Conservation (phyloP, 2,329 filamentous ascomycete genomes). For the Epicoccum sorghinum region DNA sequence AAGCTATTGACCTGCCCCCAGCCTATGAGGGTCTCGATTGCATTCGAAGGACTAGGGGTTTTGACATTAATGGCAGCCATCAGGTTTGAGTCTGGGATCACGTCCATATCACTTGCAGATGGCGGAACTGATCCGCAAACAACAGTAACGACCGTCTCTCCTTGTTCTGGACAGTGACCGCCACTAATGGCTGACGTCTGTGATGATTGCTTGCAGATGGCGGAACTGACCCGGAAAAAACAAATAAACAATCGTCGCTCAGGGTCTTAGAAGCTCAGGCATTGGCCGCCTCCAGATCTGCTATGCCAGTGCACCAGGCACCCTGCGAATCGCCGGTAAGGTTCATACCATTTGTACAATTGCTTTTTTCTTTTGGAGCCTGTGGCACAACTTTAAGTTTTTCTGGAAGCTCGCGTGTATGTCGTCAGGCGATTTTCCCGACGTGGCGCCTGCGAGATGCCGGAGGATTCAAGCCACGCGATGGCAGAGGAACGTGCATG, state of each 20-base stretch:
- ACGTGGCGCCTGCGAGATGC: conserved; percentile 7
- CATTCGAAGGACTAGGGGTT: no score
- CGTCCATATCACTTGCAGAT: no score
- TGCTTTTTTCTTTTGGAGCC: background rate
- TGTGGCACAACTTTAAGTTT: background rate
- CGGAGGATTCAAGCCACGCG: conserved; percentile 9
- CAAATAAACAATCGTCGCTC: background rate
- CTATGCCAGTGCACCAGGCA: background rate
- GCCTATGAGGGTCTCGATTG: no score
- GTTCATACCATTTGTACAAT: background rate
- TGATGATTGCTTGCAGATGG: conserved; percentile 1
- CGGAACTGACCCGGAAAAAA: background rate
- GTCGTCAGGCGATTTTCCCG: conserved; percentile 10
- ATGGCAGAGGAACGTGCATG: background rate
- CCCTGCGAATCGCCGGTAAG: background rate
- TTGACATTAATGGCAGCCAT: no score
- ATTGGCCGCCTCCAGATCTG: background rate
- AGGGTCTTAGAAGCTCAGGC: conserved; percentile 3
- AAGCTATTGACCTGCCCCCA: no score
- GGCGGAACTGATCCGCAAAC: no score
- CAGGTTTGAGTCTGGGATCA: no score
- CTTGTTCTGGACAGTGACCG: no score
- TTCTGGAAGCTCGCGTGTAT: background rate
- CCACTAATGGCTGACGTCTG: no score
- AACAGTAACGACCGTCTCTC: no score